Conservation (phyloP, 805 yeast species). For the Ogataea pilisensis region DNA sequence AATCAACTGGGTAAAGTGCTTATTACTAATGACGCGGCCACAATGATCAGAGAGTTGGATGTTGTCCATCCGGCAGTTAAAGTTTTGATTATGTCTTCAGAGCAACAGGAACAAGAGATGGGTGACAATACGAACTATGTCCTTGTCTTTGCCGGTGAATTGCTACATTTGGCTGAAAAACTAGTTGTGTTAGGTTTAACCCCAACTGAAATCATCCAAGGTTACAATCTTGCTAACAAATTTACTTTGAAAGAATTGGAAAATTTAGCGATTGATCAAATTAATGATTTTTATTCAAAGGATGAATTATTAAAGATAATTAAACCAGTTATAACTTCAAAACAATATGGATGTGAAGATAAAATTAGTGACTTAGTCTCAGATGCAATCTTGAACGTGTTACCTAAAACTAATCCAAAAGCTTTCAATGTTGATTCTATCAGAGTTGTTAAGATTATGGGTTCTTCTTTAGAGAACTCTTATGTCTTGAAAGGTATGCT, state of each 20-base stretch:
- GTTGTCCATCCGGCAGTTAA: constrained; percentile 98
- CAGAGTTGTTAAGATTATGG: constrained; percentile 96
- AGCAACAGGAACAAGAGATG: constrained; percentile 96
- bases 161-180: constrained; percentile 82
- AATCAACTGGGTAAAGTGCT: constrained; percentile 82
- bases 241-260: constrained; percentile 69
- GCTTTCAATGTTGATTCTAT: constrained; percentile 87
- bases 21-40: constrained; percentile 96
- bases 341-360: constrained; percentile 88
- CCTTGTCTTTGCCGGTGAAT: constrained; percentile 87
- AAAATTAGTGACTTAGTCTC: constrained; percentile 71
- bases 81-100: constrained; percentile 90
- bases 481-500: constrained; percentile 95
- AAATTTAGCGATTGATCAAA: constrained; percentile 54
- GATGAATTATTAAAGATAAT: constrained; percentile 66
- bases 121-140: constrained; percentile 96
- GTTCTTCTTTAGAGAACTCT: constrained; percentile 69
- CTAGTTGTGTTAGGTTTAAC: constrained; percentile 79
- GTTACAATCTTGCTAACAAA: constrained; percentile 82
- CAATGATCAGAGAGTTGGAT: constrained; percentile 88
- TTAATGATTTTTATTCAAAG: constrained; percentile 52
- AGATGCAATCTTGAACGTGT: constrained; percentile 76
- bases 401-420: constrained; percentile 63
- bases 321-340: constrained; percentile 85
- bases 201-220: constrained; percentile 90